These are phyloP conservation scores for Metschnikowia borealis DNA, from an alignment of 805 yeast species.

Conservation along the genomic window DNA sequence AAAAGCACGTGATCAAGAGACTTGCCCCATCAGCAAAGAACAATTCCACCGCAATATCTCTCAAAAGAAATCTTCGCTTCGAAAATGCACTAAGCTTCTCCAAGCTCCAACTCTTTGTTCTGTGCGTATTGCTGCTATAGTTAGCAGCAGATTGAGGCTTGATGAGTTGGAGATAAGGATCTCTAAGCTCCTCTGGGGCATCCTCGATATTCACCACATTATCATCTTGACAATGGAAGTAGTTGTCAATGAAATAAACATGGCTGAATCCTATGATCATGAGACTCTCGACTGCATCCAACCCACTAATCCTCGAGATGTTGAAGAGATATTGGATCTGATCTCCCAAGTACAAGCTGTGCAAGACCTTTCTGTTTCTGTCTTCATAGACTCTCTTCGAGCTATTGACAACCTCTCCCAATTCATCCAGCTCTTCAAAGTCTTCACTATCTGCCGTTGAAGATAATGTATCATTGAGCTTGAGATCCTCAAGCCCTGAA, in stretches of 20 bases:
- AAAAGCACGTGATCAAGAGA: constrained; percentile 61
- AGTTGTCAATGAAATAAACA: constrained; percentile 66
- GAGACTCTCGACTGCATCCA: constrained; percentile 73
- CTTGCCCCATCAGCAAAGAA: constrained; percentile 73
- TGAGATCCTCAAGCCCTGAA: constrained; percentile 24
- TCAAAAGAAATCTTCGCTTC: constrained; percentile 67
- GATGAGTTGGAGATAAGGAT: constrained; percentile 64
- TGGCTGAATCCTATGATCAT: constrained; percentile 64
- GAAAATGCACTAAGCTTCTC: constrained; percentile 59
- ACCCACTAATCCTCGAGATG: constrained; percentile 68
- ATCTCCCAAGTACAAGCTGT: constrained; percentile 68
- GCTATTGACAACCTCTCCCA: constrained; percentile 13
- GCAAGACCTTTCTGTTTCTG: constrained; percentile 67
- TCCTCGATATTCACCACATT: constrained; percentile 61
- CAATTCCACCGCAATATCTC: constrained; percentile 80
- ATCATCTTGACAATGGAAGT: constrained; percentile 51
- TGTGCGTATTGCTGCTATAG: constrained; percentile 34
- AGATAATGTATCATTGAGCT: constrained; percentile 17
- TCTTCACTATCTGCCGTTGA: constrained; percentile 18
- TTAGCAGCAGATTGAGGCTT: constrained; percentile 39
- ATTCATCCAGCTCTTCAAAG: constrained; percentile 21
- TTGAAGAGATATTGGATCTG: constrained; percentile 70
- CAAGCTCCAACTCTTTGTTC: constrained; percentile 57
- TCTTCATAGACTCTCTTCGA: constrained; percentile 44
- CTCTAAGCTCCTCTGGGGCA: constrained; percentile 59